Evolutionary conservation across 73 alveolate species (phyloP), one percentile per base, ranked within the genome.

Genomic region (Paramecium octaurelia): DNA sequence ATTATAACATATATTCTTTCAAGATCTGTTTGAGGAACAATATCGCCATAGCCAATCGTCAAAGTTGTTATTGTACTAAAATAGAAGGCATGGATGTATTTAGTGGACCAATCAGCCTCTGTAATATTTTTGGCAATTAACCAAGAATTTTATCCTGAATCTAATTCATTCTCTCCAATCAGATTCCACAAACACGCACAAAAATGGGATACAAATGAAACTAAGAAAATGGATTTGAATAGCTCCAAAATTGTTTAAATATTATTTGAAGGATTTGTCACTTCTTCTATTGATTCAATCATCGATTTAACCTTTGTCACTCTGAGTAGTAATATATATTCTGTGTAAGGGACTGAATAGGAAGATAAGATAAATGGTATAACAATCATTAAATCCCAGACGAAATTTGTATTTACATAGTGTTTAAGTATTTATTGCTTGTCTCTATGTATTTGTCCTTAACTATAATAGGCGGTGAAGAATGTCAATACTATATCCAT

Each of bases 1-100:
- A 89, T 34, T 70, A 89, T 89, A 27, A 89, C 94, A 71, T 44
- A 89, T 9, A 89, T 77, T 73, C 92, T 89, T 46, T 89, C 94
- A 6, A 71, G 34, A 31, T 89, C 88, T 2, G 94, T 89, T 44
- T 40, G 12, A 6, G 94, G 94, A 2, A 70, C 85, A 16, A 89
- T 31, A 89, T 89, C 94, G 4, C 94, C 94, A 89, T 89, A 89
- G 6, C 94, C 94, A 21, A 89, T 85, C 10, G 94, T 89, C 20
- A 89, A 50, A 29, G 88, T 89, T 8, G 94, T 89, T 6, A 89
- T 89, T n/a, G 88, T 70, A 34, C 94, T 70, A 46, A 89, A 89
- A 43, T 89, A 89, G 10, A 89, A 46, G 6, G 92, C 50, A 71
- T 89, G 88, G 27, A 89, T 73, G 20, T 89, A 89, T 38, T 89